Percentiles rank a stretch among this genome's conserved stretches.
Evolutionary conservation across 1,284 basidiomycete genomes (phyloP).

Genomic region (Malassezia vespertilionis): DNA sequence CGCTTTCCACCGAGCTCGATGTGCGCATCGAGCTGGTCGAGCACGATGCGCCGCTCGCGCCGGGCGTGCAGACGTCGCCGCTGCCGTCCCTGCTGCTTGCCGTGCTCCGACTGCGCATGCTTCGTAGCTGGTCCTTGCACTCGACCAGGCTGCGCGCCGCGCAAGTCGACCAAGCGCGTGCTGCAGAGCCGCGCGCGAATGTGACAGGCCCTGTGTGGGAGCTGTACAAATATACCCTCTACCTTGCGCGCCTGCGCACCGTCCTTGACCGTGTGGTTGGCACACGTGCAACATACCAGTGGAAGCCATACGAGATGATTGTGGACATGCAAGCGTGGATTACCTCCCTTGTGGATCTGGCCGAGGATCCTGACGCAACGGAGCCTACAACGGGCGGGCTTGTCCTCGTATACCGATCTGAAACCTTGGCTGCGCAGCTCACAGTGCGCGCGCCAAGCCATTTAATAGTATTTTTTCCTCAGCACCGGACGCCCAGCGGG

Average conservation of each 20-base stretch:
- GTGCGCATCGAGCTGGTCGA: conserved; percentile 21
- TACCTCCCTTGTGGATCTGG: conserved; percentile 5
- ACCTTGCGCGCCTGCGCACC: conserved; percentile 9
- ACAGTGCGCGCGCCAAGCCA: conserved; percentile 11
- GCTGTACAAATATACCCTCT: conserved; percentile 19
- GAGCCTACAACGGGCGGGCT: conserved; percentile 6
- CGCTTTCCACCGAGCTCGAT: conserved; percentile 9
- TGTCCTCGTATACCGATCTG: conserved; percentile 2
- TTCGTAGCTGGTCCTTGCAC: conserved; percentile 11
- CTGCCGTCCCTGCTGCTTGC: conserved; percentile 11
- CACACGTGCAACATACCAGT: not conserved
- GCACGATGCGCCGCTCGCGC: not conserved
- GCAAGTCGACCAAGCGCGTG: not conserved
- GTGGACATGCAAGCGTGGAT: conserved; percentile 8
- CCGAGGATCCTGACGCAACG: not conserved
- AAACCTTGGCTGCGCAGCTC: conserved; percentile 6
- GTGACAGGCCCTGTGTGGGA: conserved; percentile 13
- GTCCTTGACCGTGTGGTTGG: not conserved
- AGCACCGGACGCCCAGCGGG: not conserved
- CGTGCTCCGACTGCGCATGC: conserved; percentile 16
- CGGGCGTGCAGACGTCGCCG: conserved; percentile 10
- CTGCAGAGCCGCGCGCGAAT: not conserved
- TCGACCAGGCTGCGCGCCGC: not conserved
- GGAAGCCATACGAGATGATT: conserved; percentile 7
- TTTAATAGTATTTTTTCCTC: conserved; percentile 13